A percentile compares a stretch with the other conserved stretches of the same genome.
These are phyloP conservation scores for Symbiodinium pilosum DNA, from an alignment of 73 alveolate genomes.

Conservation along the genomic window DNA sequence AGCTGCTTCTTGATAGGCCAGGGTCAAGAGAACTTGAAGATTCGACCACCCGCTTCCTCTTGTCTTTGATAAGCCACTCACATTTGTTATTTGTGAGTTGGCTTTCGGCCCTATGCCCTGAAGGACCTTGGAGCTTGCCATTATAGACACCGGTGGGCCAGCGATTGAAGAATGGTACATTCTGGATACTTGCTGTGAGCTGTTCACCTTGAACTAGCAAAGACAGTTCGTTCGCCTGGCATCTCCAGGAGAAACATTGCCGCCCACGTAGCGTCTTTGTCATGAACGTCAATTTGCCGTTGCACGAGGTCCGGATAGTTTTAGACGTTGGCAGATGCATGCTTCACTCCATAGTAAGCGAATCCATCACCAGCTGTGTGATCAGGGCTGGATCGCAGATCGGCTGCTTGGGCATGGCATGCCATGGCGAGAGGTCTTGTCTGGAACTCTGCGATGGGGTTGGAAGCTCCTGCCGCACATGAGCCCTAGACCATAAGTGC, in stretches of 20 bases:
- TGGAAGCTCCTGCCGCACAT: background rate
- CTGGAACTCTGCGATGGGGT: constrained; percentile 61
- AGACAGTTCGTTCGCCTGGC: no score
- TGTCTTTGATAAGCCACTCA: no score
- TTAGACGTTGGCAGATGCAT: no score
- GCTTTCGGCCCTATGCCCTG: no score
- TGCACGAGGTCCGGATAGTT: background rate
- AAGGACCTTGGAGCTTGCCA: constrained; percentile 53
- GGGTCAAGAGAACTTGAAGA: background rate
- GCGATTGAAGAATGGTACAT: constrained; percentile 76
- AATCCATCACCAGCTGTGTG: background rate
- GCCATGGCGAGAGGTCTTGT: constrained; percentile 52
- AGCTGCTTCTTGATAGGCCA: background rate
- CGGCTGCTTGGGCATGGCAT: constrained; percentile 28
- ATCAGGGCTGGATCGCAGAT: constrained; percentile 49
- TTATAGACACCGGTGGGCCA: constrained; percentile 72
- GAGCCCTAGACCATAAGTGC: no score
- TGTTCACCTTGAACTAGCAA: no score
- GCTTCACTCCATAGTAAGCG: no score
- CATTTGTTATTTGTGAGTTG: no score
- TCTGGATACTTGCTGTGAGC: constrained; percentile 36
- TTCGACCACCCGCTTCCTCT: no score
- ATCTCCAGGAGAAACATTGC: background rate
- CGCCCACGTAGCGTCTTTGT: constrained; percentile 52
- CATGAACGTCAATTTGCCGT: constrained; percentile 36